phyloP scores from a whole-genome alignment of 768 basidiomycete species.

The Podaxis sp. region DNA sequence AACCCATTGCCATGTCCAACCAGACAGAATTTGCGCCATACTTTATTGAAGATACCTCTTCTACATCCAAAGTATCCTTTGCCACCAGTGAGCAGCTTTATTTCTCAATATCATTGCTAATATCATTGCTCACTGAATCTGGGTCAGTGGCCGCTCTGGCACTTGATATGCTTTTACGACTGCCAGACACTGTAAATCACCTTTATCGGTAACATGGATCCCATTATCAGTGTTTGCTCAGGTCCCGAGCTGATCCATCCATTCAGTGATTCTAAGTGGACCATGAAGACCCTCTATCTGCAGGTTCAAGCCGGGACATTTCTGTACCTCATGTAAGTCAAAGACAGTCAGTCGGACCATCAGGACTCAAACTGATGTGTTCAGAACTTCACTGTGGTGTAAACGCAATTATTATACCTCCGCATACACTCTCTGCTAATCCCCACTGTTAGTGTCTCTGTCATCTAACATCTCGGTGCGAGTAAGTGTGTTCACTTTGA shows the following conservation, averaged over 20 bases:
- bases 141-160: too few species aligned
- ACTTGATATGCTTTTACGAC: too few species aligned
- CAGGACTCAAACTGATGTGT: not conserved
- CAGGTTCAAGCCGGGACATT: not conserved
- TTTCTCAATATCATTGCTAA: too few species aligned
- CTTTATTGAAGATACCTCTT: too few species aligned
- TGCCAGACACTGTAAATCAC: too few species aligned
- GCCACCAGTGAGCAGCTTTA: too few species aligned
- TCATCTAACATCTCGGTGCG: not conserved
- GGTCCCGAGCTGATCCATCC: not conserved
- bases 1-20: too few species aligned
- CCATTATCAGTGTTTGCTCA: too few species aligned
- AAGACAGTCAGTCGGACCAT: not conserved
- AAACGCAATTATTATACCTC: not conserved
- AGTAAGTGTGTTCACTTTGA: not conserved
- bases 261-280: not conserved
- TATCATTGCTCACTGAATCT: too few species aligned
- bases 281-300: not conserved
- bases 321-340: not conserved
- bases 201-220: too few species aligned
- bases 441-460: not conserved
- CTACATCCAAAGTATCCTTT: too few species aligned
- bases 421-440: not conserved
- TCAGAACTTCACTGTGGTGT: not conserved
- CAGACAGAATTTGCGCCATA: too few species aligned